phyloP scores from a whole-genome alignment of 345 rosid species.

The Hypericum perforatum region DNA sequence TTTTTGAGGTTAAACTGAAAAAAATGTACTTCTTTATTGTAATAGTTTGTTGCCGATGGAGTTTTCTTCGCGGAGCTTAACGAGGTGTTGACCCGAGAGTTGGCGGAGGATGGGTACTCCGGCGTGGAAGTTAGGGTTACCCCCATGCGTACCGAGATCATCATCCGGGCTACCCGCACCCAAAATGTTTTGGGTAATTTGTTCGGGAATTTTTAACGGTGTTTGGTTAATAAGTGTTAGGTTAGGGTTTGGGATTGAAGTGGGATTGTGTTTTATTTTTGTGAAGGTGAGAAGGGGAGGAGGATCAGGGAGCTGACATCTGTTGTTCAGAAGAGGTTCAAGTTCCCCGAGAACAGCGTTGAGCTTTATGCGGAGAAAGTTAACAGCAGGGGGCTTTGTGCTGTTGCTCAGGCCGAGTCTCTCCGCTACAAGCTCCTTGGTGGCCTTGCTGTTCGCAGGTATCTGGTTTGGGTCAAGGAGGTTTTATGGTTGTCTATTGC shows the following conservation, averaged over 20 bases:
- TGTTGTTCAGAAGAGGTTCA: slow-evolving; percentile 25
- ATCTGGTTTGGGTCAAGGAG: background rate
- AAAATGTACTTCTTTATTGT: background rate
- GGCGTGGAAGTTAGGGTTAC: slow-evolving; percentile 29
- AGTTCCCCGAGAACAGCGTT: slow-evolving; percentile 27
- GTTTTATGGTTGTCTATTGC: too few relatives aligned
- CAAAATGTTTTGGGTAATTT: slow-evolving; percentile 23
- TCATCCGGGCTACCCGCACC: slow-evolving; percentile 28
- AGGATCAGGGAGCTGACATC: slow-evolving; percentile 23
- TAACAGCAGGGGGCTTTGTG: slow-evolving; percentile 28
- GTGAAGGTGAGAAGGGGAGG: slow-evolving; percentile 23
- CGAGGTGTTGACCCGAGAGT: slow-evolving; percentile 22
- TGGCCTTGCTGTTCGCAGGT: slow-evolving; percentile 30
- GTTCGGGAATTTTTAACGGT: background rate
- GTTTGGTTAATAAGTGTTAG: background rate
- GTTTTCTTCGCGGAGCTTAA: slow-evolving; percentile 24
- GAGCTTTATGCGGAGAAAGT: slow-evolving; percentile 28
- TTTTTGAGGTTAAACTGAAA: background rate
- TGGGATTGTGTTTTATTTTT: background rate
- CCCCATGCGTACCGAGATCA: slow-evolving; percentile 28
- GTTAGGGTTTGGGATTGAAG: background rate
- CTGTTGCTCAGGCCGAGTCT: slow-evolving; percentile 30
- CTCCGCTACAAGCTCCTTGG: slow-evolving; percentile 33
- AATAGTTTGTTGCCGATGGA: slow-evolving; percentile 19
- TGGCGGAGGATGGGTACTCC: slow-evolving; percentile 27